Evolutionary conservation across 164 flowering plant species (phyloP), one percentile per base, ranked within the genome.

Genomic region (Vitis rupestris): DNA sequence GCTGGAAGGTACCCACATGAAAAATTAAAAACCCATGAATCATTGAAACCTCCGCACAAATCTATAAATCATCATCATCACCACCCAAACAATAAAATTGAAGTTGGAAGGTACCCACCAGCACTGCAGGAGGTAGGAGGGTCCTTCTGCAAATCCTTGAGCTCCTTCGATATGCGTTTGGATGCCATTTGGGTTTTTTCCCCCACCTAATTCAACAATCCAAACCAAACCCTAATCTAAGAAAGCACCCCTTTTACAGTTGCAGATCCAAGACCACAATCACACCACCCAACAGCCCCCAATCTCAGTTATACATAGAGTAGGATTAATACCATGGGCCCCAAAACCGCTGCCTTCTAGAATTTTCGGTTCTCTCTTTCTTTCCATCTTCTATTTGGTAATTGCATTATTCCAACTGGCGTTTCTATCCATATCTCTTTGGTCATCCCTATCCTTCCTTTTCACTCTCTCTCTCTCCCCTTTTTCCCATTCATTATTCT

Each of bases 81-180:
- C 7, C 44, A 31, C 7, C 44, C 44, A 31, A 31, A 31, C 44
- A 31, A 31, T 31, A 31, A 29, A 30, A 61, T 29, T 12, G 62
- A 50, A 19, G 8, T 10, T 37, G 15, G 44, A 10, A 47, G 37
- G 52, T 10, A 14, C 49, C 11, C 58, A 80, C 83, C 83, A 16
- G 83, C 83, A 60, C 83, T 81, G 77, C 83, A 81, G 50, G 81
- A 81, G 50, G 79, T 73, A 9, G 83, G 83, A 54, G 83, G 83
- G 52, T 81, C 83, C 61, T 77, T 72, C 73, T 76, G 75, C 60
- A 81, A 64, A 50, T 80, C 83, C 73, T 73, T 78, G 50, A 77
- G 81, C 73, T 80, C 83, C 66, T 80, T 80, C 37, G 73, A 50
- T 68, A 81, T 81, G 47, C 83, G 69, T 66, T 71, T 78, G 29